Base-by-base conservation (phyloP, 2,329 filamentous ascomycete species). In the Tolypocladium cylindrosporum region DNA sequence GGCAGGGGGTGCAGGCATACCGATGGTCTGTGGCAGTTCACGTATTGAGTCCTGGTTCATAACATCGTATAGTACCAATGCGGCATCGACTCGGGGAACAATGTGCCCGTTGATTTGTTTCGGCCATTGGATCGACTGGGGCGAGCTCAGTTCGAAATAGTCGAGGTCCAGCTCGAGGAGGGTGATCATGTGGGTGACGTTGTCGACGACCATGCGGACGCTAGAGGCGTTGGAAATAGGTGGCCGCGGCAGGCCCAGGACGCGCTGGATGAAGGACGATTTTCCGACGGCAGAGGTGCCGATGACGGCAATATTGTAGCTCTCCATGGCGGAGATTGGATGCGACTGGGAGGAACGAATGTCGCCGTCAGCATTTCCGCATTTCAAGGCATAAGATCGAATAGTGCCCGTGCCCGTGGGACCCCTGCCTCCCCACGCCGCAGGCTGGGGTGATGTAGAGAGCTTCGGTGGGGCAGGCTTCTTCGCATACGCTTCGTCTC, bases 1-100 rank as follows among this genome's bases (percentile, higher is more conserved):
- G 64, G 58, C 24, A 59, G 37, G 50, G 50, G 19, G 37, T 40
- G 53, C 31, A 36, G 27, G 58, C 65, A 50, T 80, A 96, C 92
- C 85, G 69, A 96, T 78, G 61, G 90, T 85, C 65, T 88, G 83
- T 45, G 89, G 87, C 57, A 96, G 78, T 60, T 88, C 84, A 59
- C 81, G 80, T 65, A 96, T 84, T 69, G 87, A 93, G 60, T 86
- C 84, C 64, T 84, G 81, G 69, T 89, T 88, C 72, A 86, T 89
- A 51, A 95, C 88, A 79, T 97, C 90, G 78, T 96, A 96, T 54
- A 97, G 77, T 59, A 93, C 83, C 65, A 97, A 75, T 52, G 89
- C 91, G 24, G 89, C 93, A 67, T 97, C 90, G 67, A 96, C 82
- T 45, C 80, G 82, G 55, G 91, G 90, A 60, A 90, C 79, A 61